Percentiles rank a stretch among this genome's conserved stretches.
phyloP scores from a whole-genome alignment of 306 rosid genomes.

The Quercus cerris region DNA sequence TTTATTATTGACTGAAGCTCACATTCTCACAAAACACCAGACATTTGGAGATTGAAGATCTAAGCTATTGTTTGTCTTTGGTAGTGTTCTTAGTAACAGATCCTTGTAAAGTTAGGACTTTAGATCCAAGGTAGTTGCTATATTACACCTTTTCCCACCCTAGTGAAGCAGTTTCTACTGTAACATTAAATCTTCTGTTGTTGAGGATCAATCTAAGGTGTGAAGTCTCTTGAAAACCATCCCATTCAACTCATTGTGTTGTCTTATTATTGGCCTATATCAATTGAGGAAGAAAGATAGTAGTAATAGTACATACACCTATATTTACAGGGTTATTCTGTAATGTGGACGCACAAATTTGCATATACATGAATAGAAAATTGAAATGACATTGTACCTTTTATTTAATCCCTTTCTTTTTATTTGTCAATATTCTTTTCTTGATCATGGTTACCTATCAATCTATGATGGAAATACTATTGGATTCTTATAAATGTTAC shows the following conservation, averaged over 20 bases:
- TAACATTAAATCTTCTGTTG: background rate
- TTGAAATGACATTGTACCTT: background rate
- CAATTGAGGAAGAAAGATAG: background rate
- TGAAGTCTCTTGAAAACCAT: background rate
- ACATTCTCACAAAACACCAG: background rate
- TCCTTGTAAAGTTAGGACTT: background rate
- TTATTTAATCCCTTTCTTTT: background rate
- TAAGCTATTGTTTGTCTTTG: background rate
- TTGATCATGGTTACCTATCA: background rate
- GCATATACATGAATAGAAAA: background rate
- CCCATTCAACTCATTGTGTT: background rate
- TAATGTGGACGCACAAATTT: background rate
- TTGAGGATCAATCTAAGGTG: background rate
- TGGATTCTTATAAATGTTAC: slow-evolving; percentile 13
- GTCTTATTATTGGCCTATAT: background rate
- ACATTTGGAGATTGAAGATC: background rate
- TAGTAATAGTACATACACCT: background rate
- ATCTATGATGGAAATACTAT: background rate
- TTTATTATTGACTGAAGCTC: background rate
- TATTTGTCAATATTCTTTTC: background rate
- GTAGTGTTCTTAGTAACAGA: background rate
- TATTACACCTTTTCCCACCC: background rate
- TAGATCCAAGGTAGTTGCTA: background rate
- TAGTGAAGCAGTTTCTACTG: background rate
- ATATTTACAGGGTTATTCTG: background rate